Evolutionary conservation across 805 yeast species (phyloP).

Genomic region (Zygotorulaspora danielsina): DNA sequence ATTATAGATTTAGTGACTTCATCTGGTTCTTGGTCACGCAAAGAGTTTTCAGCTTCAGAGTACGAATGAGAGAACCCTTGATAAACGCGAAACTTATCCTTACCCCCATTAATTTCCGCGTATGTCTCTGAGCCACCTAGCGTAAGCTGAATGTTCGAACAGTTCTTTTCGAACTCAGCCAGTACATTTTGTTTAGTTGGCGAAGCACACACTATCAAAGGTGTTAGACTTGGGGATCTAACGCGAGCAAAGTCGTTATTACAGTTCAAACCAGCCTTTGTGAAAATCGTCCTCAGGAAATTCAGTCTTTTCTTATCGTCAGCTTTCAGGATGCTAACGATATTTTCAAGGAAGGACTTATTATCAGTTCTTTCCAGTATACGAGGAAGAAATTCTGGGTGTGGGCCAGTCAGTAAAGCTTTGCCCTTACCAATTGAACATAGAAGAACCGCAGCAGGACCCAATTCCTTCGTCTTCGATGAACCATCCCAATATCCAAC

Average conservation of each 20-base stretch:
- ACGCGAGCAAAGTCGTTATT: conserved; percentile 52
- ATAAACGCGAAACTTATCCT: conserved; percentile 20
- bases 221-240: conserved; percentile 63
- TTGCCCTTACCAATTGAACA: conserved; percentile 64
- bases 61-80: conserved; percentile 19
- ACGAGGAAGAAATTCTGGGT: conserved; percentile 78
- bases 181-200: conserved; percentile 13
- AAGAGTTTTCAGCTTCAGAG: conserved; percentile 10
- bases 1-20: conserved; percentile 51
- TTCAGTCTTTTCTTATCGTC: conserved; percentile 46
- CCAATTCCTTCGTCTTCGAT: conserved; percentile 22
- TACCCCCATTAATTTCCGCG: conserved; percentile 38
- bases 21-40: conserved; percentile 47
- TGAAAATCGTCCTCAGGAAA: conserved; percentile 56
- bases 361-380: conserved; percentile 39
- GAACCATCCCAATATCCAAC: conserved; percentile 38
- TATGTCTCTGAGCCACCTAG: conserved; percentile 23
- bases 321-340: conserved; percentile 41
- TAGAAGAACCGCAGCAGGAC: conserved; percentile 66
- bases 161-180: conserved; percentile 15
- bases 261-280: conserved; percentile 55
- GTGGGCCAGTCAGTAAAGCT: conserved; percentile 77
- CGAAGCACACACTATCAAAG: conserved; percentile 46
- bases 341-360: conserved; percentile 31
- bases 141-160: conserved; percentile 31